phyloP scores from a whole-genome alignment of 441 rosid genomes.

The Syzygium malaccense region DNA sequence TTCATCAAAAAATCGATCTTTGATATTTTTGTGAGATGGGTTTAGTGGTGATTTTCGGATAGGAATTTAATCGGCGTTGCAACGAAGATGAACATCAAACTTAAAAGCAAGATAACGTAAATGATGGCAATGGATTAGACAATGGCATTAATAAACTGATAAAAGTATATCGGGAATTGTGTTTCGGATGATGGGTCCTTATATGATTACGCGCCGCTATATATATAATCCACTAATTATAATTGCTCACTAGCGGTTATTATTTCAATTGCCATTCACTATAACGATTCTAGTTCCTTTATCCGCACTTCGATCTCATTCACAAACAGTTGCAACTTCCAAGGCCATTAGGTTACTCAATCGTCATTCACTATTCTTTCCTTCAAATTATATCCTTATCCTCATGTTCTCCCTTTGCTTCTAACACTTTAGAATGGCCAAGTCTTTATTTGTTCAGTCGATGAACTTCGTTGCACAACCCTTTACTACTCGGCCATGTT shows the following conservation, averaged over 20 bases:
- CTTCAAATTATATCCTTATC: not conserved
- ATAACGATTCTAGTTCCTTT: not conserved
- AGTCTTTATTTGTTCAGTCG: not conserved
- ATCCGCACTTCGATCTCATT: not conserved
- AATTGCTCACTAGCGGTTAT: not conserved
- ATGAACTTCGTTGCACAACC: not conserved
- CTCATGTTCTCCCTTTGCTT: not conserved
- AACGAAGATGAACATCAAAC: not conserved
- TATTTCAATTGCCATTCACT: not conserved
- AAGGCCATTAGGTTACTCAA: not conserved
- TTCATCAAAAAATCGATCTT: not conserved
- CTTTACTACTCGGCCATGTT: not conserved
- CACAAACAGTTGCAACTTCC: not conserved
- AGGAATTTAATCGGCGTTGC: fast-evolving
- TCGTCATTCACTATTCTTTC: not conserved
- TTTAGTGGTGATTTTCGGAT: not conserved
- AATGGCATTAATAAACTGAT: not conserved
- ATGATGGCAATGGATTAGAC: not conserved
- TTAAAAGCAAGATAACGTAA: not conserved
- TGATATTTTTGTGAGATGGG: not conserved
- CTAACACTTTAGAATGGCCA: not conserved
- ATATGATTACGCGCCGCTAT: not conserved
- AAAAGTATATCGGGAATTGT: not conserved
- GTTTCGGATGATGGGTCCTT: not conserved
- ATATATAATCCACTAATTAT: not conserved